Conservation (phyloP, 306 rosid species). For the Ormosia semicastrata region DNA sequence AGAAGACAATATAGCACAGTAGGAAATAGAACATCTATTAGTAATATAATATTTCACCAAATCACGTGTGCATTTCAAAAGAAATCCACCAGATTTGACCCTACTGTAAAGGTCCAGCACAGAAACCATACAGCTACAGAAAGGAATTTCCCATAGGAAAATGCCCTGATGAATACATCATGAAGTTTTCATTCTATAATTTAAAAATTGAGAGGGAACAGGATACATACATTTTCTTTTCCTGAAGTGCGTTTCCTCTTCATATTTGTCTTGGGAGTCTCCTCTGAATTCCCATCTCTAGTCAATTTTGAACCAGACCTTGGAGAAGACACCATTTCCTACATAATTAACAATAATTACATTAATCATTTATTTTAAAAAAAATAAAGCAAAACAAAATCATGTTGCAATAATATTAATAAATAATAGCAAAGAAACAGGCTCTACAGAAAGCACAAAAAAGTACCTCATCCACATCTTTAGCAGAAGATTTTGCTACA, state of each 20-base stretch:
- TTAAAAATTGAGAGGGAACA: background rate
- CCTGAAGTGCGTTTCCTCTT: conserved; percentile 66
- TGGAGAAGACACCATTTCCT: conserved; percentile 52
- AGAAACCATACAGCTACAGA: background rate
- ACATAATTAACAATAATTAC: conserved; percentile 21
- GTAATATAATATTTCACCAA: background rate
- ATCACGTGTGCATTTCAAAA: background rate
- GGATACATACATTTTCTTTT: conserved; percentile 52
- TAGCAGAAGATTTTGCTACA: conserved; percentile 38
- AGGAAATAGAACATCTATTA: background rate
- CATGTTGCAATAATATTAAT: background rate
- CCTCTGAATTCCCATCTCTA: conserved; percentile 46
- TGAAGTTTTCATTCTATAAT: background rate
- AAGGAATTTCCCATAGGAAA: background rate
- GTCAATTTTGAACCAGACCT: conserved; percentile 48
- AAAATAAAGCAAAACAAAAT: background rate
- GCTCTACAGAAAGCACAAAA: background rate
- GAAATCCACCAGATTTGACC: background rate
- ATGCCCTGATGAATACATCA: background rate
- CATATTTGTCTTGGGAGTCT: conserved; percentile 50
- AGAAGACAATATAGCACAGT: background rate
- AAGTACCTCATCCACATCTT: conserved; percentile 57
- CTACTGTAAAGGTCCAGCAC: background rate
- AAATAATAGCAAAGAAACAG: conserved; percentile 7
- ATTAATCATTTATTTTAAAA: background rate